Evolutionary conservation across 2,329 filamentous ascomycete genomes (phyloP).

Genomic region (Pseudogymnoascus sp.): DNA sequence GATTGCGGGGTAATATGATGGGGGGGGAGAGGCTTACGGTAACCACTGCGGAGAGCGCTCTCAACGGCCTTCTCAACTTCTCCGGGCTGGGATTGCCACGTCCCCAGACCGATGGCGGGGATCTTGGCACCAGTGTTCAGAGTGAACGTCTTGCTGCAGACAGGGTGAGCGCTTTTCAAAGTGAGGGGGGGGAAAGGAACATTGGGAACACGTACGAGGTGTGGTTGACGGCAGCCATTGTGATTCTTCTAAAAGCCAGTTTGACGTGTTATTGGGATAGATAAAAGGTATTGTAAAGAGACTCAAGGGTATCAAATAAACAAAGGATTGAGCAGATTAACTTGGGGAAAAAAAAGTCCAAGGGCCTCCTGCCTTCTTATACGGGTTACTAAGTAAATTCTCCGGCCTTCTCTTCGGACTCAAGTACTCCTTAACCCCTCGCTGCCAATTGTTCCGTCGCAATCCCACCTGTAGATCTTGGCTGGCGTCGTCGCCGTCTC

Average conservation of each 20-base stretch:
- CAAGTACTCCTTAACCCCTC: background rate
- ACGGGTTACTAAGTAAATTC: background rate
- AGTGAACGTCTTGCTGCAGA: conserved; percentile 48
- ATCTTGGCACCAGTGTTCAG: conserved; percentile 75
- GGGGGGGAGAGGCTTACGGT: conserved; percentile 61
- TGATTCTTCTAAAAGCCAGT: background rate
- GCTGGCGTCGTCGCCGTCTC: background rate
- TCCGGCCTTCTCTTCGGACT: background rate
- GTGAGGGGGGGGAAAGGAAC: conserved; percentile 6
- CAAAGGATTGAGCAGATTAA: background rate
- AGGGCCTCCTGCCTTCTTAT: background rate
- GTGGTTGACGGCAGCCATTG: conserved; percentile 11
- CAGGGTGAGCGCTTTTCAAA: conserved; percentile 19
- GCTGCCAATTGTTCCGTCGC: background rate
- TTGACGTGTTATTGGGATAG: background rate
- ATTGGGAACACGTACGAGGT: conserved; percentile 17
- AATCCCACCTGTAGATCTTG: background rate
- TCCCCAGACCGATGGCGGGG: conserved; percentile 68
- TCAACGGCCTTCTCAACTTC: conserved; percentile 67
- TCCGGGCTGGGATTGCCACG: conserved; percentile 65
- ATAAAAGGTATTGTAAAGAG: background rate
- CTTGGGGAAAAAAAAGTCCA: background rate
- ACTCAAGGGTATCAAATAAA: conserved; percentile 6
- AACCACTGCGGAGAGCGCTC: conserved; percentile 58
- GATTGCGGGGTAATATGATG: conserved; percentile 10